Evolutionary conservation across 768 basidiomycete species (phyloP).

Genomic region (Agrocybe pediades): DNA sequence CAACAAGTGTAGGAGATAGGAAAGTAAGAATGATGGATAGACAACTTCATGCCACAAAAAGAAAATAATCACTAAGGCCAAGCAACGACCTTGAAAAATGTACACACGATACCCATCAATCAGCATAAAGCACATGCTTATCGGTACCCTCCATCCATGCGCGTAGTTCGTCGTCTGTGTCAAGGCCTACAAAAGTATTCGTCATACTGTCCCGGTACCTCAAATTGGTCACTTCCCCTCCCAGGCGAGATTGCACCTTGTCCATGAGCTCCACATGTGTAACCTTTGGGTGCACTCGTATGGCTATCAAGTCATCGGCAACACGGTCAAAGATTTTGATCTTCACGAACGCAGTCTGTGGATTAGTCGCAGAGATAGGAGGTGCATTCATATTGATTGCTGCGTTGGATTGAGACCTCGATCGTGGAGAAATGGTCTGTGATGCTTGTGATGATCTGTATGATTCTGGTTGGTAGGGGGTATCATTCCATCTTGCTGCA

Average conservation of each 20-base stretch:
- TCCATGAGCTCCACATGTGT: slow-evolving; percentile 85
- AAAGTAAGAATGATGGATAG: neutral
- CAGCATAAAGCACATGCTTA: slow-evolving; percentile 83
- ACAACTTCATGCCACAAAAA: neutral
- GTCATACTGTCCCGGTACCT: slow-evolving; percentile 76
- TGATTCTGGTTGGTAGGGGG: slow-evolving; percentile 31
- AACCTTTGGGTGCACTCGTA: slow-evolving; percentile 93
- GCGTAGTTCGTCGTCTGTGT: slow-evolving; percentile 62
- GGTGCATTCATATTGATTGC: slow-evolving; percentile 61
- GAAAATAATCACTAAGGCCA: slow-evolving; percentile 10
- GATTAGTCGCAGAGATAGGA: slow-evolving; percentile 74
- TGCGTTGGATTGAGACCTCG: slow-evolving; percentile 60
- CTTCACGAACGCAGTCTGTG: slow-evolving; percentile 90
- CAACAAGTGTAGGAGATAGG: neutral
- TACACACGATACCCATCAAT: slow-evolving; percentile 36
- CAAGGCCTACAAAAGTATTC: slow-evolving; percentile 64
- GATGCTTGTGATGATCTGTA: slow-evolving; percentile 61
- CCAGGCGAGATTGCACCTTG: slow-evolving; percentile 88
- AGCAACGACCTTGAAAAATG: slow-evolving; percentile 10
- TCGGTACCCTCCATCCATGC: slow-evolving; percentile 80
- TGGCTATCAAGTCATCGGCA: slow-evolving; percentile 95
- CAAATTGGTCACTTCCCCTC: slow-evolving; percentile 65
- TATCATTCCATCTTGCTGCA: slow-evolving; percentile 31
- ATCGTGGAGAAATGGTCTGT: slow-evolving; percentile 50
- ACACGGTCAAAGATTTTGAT: slow-evolving; percentile 97